A percentile compares a stretch with the other conserved stretches of the same genome.
Conservation (phyloP, 192 early-diverging fungal species). For the Backusella mclennaniae region DNA sequence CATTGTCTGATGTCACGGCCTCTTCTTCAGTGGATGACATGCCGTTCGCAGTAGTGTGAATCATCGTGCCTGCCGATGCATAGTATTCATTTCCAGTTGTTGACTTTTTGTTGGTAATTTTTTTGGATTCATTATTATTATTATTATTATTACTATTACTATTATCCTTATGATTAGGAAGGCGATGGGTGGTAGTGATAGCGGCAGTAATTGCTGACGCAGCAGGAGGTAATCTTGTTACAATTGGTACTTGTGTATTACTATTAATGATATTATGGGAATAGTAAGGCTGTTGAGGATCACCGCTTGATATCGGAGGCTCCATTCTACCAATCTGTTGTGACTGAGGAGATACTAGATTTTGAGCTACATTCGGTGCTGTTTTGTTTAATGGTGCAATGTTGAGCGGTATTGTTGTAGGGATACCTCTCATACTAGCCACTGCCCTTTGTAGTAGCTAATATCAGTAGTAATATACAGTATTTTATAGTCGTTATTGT, state of each 20-base stretch:
- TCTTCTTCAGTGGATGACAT: slow-evolving; percentile 38
- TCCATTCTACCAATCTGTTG: neutral
- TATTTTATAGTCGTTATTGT: neutral
- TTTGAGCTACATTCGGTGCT: neutral
- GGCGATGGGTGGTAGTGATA: neutral
- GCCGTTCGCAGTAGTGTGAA: slow-evolving; percentile 11
- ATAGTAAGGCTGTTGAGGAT: neutral
- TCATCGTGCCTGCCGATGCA: slow-evolving; percentile 21
- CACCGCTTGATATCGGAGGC: neutral
- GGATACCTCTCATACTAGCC: slow-evolving; percentile 34
- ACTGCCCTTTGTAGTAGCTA: slow-evolving; percentile 44
- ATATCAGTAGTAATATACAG: neutral
- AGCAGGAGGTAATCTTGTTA: neutral
- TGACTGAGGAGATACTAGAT: neutral
- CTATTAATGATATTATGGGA: neutral
- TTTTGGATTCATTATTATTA: neutral
- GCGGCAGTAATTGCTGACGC: neutral
- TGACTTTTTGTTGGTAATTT: neutral
- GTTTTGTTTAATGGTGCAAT: neutral
- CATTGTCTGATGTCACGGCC: slow-evolving; percentile 15
- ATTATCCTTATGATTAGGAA: neutral
- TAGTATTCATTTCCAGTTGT: neutral
- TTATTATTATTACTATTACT: neutral
- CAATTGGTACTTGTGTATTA: neutral
- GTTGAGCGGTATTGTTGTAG: neutral